Base-by-base conservation (phyloP, 2,329 filamentous ascomycete genomes). In the Phaeosphaeriaceae sp. region DNA sequence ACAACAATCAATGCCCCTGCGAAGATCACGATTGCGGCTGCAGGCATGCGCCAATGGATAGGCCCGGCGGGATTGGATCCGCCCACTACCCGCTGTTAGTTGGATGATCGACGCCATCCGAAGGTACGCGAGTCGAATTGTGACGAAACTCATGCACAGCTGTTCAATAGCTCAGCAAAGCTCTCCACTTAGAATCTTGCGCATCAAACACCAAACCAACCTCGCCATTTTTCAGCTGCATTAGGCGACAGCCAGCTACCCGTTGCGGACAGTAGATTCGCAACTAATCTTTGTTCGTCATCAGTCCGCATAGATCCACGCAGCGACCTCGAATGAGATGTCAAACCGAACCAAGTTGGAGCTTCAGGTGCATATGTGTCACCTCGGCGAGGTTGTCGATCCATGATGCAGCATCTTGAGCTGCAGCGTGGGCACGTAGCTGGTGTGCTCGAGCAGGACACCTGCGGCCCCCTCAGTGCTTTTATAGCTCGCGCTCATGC, bases 61-160 rank as follows among this genome's bases (percentile, higher is more conserved):
- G 4, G 42, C 48, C 11, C 21, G 41, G 41, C 45, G 33, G 31
- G 27, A 11, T 19, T 49, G 44, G 19, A 45, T 40, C 47, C 45
- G 27, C 13, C 48, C 21, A 33, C 10, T 21, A 22, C 46, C 50
- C 49, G 46, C 45, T 24, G 27, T 21, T 21, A 48, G 22, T 4
- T 45, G n/a, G 3, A 52, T 60, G 62, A 63, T 67, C 66, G 58
- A 61, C 66, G 47, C 41, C 48, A 61, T 60, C 56, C 57, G 52
- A 57, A 54, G 54, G 31, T 46, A 27, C 33, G 27, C 41, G 40
- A 40, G 56, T 48, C 56, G 52, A 53, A n/a, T 27, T 58, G 54
- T 67, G 58, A 66, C 59, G 66, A 67, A 56, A 47, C 25, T 45
- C 24, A 44, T 61, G 56, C 64, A 59, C 58, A 40, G 55, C 41